Evolutionary conservation across 2,329 filamentous ascomycete species (phyloP).

Genomic region (Monilinia vaccinii-corymbosi): DNA sequence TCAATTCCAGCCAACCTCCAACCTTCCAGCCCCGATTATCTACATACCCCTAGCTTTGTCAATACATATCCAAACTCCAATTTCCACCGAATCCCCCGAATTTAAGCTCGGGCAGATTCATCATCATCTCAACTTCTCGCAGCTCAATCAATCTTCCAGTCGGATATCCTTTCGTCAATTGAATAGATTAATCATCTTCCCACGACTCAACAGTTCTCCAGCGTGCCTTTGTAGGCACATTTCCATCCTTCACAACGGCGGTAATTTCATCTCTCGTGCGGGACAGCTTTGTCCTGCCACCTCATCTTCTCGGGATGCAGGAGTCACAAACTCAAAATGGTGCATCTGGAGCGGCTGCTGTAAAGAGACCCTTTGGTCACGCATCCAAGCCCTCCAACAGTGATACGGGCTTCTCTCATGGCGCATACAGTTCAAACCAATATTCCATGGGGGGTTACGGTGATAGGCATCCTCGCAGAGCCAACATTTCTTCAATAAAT

Average conservation of each 20-base stretch:
- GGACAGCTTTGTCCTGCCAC: constrained; percentile 77
- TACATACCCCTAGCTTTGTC: constrained; percentile 9
- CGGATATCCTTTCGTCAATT: constrained; percentile 8
- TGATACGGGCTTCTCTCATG: constrained; percentile 86
- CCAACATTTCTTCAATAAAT: constrained; percentile 87
- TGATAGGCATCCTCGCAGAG: constrained; percentile 75
- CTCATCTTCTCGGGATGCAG: constrained; percentile 87
- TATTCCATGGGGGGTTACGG: constrained; percentile 65
- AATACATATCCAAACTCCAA: constrained; percentile 4
- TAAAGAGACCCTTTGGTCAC: constrained; percentile 56
- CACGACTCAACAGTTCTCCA: constrained; percentile 26
- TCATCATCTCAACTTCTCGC: neutral
- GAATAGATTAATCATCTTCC: constrained; percentile 7
- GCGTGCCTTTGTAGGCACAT: constrained; percentile 29
- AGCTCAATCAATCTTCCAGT: constrained; percentile 13
- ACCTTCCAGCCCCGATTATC: constrained; percentile 6
- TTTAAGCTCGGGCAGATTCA: neutral
- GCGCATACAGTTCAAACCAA: constrained; percentile 79
- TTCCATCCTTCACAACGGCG: constrained; percentile 68
- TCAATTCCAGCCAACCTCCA: constrained; percentile 8
- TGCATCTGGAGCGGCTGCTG: constrained; percentile 44
- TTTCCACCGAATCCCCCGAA: constrained; percentile 3
- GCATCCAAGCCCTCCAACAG: constrained; percentile 74
- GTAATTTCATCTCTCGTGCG: constrained; percentile 66
- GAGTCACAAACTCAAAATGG: constrained; percentile 58